Evolutionary conservation across 352 stramenopile species (phyloP).

Genomic region (Globisporangium megalacanthum): DNA sequence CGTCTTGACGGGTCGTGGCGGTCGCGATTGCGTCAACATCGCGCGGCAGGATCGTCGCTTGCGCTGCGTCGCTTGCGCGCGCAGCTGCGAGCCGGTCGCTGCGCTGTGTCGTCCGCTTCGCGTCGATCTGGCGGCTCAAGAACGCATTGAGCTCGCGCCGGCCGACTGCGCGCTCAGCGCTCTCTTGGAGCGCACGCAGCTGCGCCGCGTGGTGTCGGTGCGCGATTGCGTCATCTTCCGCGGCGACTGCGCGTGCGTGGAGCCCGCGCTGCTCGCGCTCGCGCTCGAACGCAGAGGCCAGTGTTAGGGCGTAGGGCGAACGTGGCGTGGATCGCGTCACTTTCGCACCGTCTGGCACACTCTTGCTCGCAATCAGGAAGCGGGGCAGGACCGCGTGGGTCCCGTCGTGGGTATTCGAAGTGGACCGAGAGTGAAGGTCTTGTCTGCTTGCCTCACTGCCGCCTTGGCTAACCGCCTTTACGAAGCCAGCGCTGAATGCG

Average conservation of each 20-base stretch:
- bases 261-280: slow-evolving; percentile 19
- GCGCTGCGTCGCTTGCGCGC: slow-evolving; percentile 11
- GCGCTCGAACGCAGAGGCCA: slow-evolving; percentile 26
- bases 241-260: not conserved
- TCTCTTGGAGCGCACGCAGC: slow-evolving; percentile 33
- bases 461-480: slow-evolving; percentile 13
- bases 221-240: slow-evolving; percentile 21
- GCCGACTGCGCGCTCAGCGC: slow-evolving; percentile 27
- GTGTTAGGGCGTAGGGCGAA: slow-evolving; percentile 19
- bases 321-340: slow-evolving; percentile 12
- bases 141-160: slow-evolving; percentile 46
- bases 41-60: slow-evolving; percentile 39
- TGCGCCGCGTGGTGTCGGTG: slow-evolving; percentile 25
- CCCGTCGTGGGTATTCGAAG: not conserved
- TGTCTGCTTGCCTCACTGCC: too few species aligned
- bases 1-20: slow-evolving; percentile 18
- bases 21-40: slow-evolving; percentile 26
- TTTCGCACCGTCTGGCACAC: slow-evolving; percentile 11
- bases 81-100: slow-evolving; percentile 10
- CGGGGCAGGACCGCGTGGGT: slow-evolving; percentile 35
- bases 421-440: too few species aligned
- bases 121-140: slow-evolving; percentile 41
- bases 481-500: slow-evolving; percentile 34
- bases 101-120: slow-evolving; percentile 22
- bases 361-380: slow-evolving; percentile 35